A percentile compares a stretch with the other conserved stretches of the same genome.
These are phyloP conservation scores for Bruguiera hainesii DNA, from an alignment of 441 rosid species.

Conservation along the genomic window DNA sequence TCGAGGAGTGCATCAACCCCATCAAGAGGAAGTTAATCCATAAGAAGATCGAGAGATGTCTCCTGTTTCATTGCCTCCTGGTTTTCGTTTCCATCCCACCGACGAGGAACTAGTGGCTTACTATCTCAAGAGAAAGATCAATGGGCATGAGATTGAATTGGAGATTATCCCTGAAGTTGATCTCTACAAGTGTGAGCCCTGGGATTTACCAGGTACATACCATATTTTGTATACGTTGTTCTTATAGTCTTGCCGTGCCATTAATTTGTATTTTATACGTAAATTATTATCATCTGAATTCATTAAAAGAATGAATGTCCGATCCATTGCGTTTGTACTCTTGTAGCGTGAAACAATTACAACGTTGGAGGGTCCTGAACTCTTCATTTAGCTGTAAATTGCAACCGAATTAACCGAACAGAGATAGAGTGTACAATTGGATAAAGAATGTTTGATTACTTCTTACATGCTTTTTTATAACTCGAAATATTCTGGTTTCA, in stretches of 20 bases:
- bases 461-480: neutral
- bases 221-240: neutral
- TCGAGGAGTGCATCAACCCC: no score
- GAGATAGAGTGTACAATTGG: slow-evolving; percentile 20
- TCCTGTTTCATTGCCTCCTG: slow-evolving; percentile 91
- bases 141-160: slow-evolving; percentile 72
- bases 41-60: slow-evolving; percentile 39
- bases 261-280: no score
- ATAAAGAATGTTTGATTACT: slow-evolving; percentile 4
- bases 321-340: no score
- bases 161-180: slow-evolving; percentile 94
- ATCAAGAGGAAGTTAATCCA: slow-evolving; percentile 8
- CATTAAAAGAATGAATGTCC: no score
- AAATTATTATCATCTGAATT: no score
- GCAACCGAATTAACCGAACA: neutral
- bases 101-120: slow-evolving; percentile 91
- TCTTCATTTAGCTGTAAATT: neutral
- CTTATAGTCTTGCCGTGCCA: neutral
- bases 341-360: no score
- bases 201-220: slow-evolving; percentile 88
- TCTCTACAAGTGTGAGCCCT: slow-evolving; percentile 96
- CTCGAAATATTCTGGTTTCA: no score
- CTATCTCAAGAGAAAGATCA: slow-evolving; percentile 80
- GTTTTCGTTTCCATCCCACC: slow-evolving; percentile 92
- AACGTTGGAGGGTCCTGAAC: neutral